Base-by-base conservation (phyloP, 192 early-diverging fungal genomes). In the Rhizoclosmatium globosum region DNA sequence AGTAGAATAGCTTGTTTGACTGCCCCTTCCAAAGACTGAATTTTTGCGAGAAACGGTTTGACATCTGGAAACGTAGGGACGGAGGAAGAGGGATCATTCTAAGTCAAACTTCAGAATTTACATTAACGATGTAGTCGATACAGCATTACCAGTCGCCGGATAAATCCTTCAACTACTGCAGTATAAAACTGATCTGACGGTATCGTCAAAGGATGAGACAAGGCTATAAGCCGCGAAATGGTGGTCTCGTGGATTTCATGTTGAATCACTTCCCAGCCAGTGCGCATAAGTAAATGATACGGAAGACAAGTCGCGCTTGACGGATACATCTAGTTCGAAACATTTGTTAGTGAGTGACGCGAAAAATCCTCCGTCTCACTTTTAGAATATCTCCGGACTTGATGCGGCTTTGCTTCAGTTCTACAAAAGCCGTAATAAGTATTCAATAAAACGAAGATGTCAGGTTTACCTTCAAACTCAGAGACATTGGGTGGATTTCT, bases 121-220 rank as follows among this genome's bases (percentile, higher is more conserved):
- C 31, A 31, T 31, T 31, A 31, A 31, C 31, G 31, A 31, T 31
- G 31, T 31, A 31, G 31, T 31, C 31, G 31, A 31, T 31, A 31
- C 64, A 39, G 59, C 23, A 7, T 53, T 23, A 73, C 74, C 75
- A 78, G 39, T 76, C 64, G 61, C n/a, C n/a, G 23, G 11, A 64
- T 38, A 4, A 67, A 81, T 42, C 85, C 80, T 42, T 93, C 87
- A 58, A 93, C 83, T 43, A 92, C 82, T 31, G 86, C 81, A 64
- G 88, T 84, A 82, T 91, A 92, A 79, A 94, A 89, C 48, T 91
- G 79, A 71, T 94, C 93, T 60, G 86, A 78, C 64, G 77, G 73
- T 1, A 93, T 78, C 41, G 83, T 80, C 1, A 94, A 81, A 17
- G 88, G 85, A 42, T 70, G 76, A 17, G 87, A 78, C 64, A 94